Evolutionary conservation across 2,329 filamentous ascomycete species (phyloP).

Genomic region (Fusarium irregulare): DNA sequence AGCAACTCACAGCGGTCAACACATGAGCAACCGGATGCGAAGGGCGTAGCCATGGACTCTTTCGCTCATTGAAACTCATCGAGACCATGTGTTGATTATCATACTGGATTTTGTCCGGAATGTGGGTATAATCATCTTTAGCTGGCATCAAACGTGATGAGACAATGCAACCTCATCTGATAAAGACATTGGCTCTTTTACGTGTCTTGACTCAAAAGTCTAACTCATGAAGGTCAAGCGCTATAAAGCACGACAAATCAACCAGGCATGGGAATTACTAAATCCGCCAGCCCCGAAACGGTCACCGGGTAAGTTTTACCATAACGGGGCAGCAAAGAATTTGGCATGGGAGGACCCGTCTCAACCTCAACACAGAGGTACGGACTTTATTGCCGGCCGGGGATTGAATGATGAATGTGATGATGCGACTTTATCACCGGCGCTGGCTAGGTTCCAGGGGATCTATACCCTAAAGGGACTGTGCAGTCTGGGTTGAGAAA

Average conservation of each 20-base stretch:
- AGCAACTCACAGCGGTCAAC: neutral
- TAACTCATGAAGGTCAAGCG: neutral
- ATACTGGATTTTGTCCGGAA: neutral
- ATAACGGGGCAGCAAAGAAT: neutral
- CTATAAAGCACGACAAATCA: neutral
- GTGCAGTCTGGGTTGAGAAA: neutral
- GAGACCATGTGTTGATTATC: neutral
- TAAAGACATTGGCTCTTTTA: neutral
- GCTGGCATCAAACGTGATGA: neutral
- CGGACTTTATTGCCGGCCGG: neutral
- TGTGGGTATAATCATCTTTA: neutral
- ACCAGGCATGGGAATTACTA: neutral
- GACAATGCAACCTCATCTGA: neutral
- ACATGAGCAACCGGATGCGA: neutral
- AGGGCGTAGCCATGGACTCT: neutral
- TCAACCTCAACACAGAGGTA: neutral
- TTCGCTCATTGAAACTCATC: rapidly evolving
- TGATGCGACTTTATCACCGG: neutral
- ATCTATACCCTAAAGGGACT: neutral
- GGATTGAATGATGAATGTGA: neutral
- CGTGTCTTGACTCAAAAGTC: neutral
- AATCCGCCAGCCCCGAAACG: neutral
- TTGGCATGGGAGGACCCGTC: neutral
- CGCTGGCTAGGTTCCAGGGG: neutral
- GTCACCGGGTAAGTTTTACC: neutral